Conservation (phyloP, 2,329 filamentous ascomycete species). For the Fusarium bactridioides region DNA sequence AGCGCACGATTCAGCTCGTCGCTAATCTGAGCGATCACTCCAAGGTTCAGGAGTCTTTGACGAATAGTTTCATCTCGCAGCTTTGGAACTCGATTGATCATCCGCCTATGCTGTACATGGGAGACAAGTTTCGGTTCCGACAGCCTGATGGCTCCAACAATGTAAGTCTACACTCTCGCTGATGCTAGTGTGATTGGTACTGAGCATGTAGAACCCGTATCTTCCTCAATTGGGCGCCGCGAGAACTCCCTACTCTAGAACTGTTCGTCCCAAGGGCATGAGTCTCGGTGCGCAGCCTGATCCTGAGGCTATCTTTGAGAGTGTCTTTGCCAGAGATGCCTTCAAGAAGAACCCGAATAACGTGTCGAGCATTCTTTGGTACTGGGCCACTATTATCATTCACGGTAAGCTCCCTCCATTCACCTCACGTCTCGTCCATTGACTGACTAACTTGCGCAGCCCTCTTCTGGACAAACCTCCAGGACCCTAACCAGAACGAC, state of each 20-base stretch:
- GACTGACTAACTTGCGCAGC: constrained; percentile 50
- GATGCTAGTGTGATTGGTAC: background rate
- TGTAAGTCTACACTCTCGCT: constrained; percentile 38
- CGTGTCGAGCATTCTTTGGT: constrained; percentile 75
- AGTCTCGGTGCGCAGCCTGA: constrained; percentile 73
- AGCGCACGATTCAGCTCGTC: constrained; percentile 75
- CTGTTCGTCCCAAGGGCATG: constrained; percentile 65
- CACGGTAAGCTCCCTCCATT: constrained; percentile 57
- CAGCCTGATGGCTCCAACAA: constrained; percentile 76
- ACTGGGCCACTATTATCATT: constrained; percentile 77
- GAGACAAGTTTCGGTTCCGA: constrained; percentile 70
- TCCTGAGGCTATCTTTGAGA: constrained; percentile 68
- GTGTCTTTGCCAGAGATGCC: constrained; percentile 61
- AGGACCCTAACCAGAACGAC: constrained; percentile 67
- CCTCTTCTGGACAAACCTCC: constrained; percentile 73
- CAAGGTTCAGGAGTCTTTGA: constrained; percentile 67
- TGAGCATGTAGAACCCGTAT: constrained; percentile 63
- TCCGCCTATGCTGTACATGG: constrained; percentile 72
- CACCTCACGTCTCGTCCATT: rapidly evolving
- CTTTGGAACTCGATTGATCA: constrained; percentile 78
- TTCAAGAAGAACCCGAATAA: constrained; percentile 73
- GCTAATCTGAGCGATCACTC: constrained; percentile 70
- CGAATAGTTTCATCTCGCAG: constrained; percentile 71
- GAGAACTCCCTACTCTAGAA: constrained; percentile 71
- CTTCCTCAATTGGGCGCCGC: constrained; percentile 73